Base-by-base conservation (phyloP, 805 yeast genomes). In the Candida taoyuanica region DNA sequence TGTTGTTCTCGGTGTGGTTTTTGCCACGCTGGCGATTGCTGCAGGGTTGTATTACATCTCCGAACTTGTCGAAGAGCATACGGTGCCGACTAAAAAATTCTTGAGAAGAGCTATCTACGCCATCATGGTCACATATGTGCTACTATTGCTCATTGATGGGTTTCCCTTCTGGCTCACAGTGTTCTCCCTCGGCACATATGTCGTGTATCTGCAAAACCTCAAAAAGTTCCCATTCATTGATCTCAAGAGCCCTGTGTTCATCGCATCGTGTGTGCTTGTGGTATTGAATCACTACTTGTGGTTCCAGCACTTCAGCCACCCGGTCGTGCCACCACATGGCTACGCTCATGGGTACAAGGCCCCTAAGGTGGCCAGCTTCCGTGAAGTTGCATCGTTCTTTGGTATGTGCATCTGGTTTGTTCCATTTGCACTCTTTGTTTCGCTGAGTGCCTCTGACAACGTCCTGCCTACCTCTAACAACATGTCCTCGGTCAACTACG, bases 321-420 rank as follows among this genome's bases (percentile, higher is more conserved):
- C 86, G 29, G 68, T 73, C 33, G 50, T 56, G 14, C 70, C 85
- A 19, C 91, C 95, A 9, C 80, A 93, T 28, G 11, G 24, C 24
- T 21, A 21, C 11, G 30, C 18, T 15, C 16, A 17, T 15, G 71
- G 82, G 47, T 55, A 78, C 53, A 62, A 62, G 17, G 75, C 85
- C 33, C 84, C 83, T 12, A 73, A 76, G 32, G 74, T 85, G 37
- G 95, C 95, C 2, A 70, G 83, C 11, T 91, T 91, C 55, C 70
- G 88, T 1, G 96, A 93, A 57, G 85, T 93, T 4, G 85, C 96
- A n/a, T 83, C 96, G 3, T 93, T 93, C 60, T 89, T 93, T 57
- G 98, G 96, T 1, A 63, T 93, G 29, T 81, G 93, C 52, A 80
- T 93, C 15, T 93, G 98, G 98, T 71, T 91, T 42, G 75, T 93